phyloP scores from a whole-genome alignment of 495 filamentous ascomycete genomes.

The Achaetomiella virescens region DNA sequence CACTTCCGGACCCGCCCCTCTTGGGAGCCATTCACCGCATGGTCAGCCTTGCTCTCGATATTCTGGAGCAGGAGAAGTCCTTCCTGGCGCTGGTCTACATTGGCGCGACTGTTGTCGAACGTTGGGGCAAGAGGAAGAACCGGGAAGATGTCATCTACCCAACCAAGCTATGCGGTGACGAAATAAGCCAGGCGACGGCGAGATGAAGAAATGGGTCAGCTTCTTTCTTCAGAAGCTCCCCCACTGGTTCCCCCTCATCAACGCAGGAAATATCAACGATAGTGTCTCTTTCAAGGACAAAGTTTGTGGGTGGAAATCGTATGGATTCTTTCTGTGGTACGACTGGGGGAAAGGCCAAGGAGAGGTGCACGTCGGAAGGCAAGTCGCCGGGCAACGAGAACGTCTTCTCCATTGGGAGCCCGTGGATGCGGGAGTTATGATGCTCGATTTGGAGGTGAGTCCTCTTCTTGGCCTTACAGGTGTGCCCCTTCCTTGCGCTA shows the following conservation, averaged over 20 bases:
- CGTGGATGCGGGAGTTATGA: not conserved
- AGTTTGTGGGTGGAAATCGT: no score
- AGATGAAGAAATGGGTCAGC: not conserved
- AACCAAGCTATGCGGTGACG: not conserved
- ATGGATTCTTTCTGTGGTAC: no score
- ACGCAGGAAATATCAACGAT: not conserved
- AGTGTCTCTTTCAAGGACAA: no score
- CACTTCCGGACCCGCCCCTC: not conserved
- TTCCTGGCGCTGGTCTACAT: not conserved
- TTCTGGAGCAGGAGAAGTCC: not conserved
- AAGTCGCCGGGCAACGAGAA: not conserved
- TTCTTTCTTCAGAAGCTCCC: not conserved
- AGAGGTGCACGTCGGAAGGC: not conserved
- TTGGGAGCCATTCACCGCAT: not conserved
- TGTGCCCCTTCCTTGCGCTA: not conserved
- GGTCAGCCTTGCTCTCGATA: not conserved
- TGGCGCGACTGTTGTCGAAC: not conserved
- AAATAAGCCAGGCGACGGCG: no score
- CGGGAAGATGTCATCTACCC: not conserved
- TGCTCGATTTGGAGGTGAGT: not conserved
- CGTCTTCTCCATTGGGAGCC: not conserved
- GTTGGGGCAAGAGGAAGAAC: not conserved
- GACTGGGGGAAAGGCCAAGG: not conserved
- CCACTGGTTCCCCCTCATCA: not conserved
- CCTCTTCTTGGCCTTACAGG: no score